Percentiles rank a stretch among this genome's conserved stretches.
phyloP scores from a whole-genome alignment of 805 yeast species.

The Yarrowia sp. region DNA sequence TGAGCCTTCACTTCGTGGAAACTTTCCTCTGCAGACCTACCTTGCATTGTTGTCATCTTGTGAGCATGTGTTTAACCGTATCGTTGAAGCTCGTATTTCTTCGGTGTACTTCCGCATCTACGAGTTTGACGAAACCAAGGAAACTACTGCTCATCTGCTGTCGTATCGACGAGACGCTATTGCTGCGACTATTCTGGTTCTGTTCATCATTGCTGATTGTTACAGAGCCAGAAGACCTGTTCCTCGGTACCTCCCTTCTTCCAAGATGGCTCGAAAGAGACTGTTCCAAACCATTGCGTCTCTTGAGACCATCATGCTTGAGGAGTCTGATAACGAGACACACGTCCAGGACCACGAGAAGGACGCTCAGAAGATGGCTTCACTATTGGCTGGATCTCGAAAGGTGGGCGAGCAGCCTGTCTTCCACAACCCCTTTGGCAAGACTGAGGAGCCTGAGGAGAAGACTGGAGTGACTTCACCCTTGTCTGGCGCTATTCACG shows the following conservation, averaged over 20 bases:
- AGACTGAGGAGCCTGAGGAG: neutral
- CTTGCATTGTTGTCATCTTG: conserved; percentile 42
- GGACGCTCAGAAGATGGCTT: conserved; percentile 4
- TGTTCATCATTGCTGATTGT: conserved; percentile 47
- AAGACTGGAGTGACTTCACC: neutral
- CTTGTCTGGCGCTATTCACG: neutral
- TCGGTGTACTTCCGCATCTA: conserved; percentile 48
- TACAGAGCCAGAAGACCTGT: conserved; percentile 42
- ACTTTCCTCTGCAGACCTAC: conserved; percentile 41
- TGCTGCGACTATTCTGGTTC: conserved; percentile 46
- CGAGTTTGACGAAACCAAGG: conserved; percentile 45
- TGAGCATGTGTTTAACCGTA: conserved; percentile 44
- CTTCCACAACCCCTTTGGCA: conserved; percentile 5
- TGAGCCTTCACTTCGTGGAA: conserved; percentile 43
- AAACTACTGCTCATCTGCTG: conserved; percentile 43
- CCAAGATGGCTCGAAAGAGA: conserved; percentile 45
- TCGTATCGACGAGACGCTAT: conserved; percentile 50
- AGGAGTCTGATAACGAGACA: neutral
- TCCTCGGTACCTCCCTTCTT: conserved; percentile 49
- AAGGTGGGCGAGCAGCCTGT: conserved; percentile 17
- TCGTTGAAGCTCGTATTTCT: conserved; percentile 51
- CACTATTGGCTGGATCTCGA: conserved; percentile 21
- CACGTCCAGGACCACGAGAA: conserved; percentile 3
- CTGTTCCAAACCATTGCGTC: conserved; percentile 44
- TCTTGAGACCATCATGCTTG: conserved; percentile 34